Base-by-base conservation (phyloP, 257 asterid genomes). In the Petunia axillaris region DNA sequence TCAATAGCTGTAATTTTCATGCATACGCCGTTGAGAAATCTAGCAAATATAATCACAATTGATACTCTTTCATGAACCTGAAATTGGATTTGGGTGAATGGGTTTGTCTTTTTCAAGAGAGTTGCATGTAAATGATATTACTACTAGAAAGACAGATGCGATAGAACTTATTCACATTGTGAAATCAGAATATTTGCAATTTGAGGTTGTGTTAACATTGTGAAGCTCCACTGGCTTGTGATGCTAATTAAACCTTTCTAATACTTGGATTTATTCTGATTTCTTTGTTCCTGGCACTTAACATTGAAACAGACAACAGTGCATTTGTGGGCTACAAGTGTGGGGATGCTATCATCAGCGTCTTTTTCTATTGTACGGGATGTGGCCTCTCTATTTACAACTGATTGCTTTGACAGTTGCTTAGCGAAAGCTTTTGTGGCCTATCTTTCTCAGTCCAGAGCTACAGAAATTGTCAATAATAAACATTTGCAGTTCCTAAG, bases 251-350 rank as follows among this genome's bases (percentile, higher is more conserved):
- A 2, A 15, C 39, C 44, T 80, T 15, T 25, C n/a, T 6, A 8
- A 7, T 70, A 41, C 71, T 48, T 80, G 62, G 40, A 38, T 8
- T 54, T 39, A 50, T 81, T 35, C 35, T 73, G 62, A 55, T 43
- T 59, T 43, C 67, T 11, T 39, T 68, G 52, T 53, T 79, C 74
- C 64, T 67, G 75, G 78, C 82, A 63, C 81, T 9, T 65, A 35
- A 40, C 39, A 58, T 79, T 84, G 80, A 73, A 85, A 83, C 97
- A 96, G 99, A 90, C 87, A 62, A 83, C 95, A 73, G 91, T 94
- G 81, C 93, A 88, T 86, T 85, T 96, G 86, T 96, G 98, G 98
- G 96, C 96, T 75, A 92, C 98, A 58, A 89, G 98, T 60, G 92
- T 87, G 9, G 87, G 87, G 53, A 79, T 58, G 76, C 89, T 96